Evolutionary conservation across 192 early-diverging fungal genomes (phyloP).

Genomic region (Phycomyces nitens): DNA sequence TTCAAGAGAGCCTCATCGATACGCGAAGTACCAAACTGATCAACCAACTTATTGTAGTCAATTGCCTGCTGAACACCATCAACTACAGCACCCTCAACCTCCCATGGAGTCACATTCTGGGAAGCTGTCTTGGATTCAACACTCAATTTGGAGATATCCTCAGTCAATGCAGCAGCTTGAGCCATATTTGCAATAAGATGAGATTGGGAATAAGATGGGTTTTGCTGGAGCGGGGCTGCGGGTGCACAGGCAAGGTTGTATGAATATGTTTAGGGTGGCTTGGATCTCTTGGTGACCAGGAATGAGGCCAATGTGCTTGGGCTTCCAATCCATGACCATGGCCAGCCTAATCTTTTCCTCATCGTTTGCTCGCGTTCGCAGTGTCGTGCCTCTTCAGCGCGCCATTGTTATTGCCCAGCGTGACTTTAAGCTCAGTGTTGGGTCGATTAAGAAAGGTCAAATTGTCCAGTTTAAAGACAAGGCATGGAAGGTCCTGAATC

Average conservation of each 20-base stretch:
- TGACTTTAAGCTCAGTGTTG: slow-evolving; percentile 49
- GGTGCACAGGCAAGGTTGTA: too few relatives aligned
- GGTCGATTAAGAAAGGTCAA: slow-evolving; percentile 58
- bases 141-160: slow-evolving; percentile 11
- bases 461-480: slow-evolving; percentile 65
- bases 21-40: slow-evolving; percentile 79
- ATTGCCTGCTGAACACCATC: slow-evolving; percentile 85
- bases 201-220: too few relatives aligned
- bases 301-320: not conserved
- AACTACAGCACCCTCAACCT: slow-evolving; percentile 87
- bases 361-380: not conserved
- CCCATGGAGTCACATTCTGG: slow-evolving; percentile 86
- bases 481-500: slow-evolving; percentile 62
- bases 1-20: slow-evolving; percentile 75
- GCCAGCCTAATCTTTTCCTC: not conserved
- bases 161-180: not conserved
- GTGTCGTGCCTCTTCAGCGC: not conserved
- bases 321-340: not conserved
- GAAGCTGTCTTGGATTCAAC: slow-evolving; percentile 20
- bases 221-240: too few relatives aligned
- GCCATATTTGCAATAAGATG: slow-evolving; percentile 1
- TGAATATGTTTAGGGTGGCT: not conserved
- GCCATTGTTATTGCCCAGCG: slow-evolving; percentile 22
- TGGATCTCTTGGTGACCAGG: not conserved
- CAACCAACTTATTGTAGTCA: slow-evolving; percentile 89